Conservation (phyloP, 192 early-diverging fungal genomes). For the Geranomyces michiganensis region DNA sequence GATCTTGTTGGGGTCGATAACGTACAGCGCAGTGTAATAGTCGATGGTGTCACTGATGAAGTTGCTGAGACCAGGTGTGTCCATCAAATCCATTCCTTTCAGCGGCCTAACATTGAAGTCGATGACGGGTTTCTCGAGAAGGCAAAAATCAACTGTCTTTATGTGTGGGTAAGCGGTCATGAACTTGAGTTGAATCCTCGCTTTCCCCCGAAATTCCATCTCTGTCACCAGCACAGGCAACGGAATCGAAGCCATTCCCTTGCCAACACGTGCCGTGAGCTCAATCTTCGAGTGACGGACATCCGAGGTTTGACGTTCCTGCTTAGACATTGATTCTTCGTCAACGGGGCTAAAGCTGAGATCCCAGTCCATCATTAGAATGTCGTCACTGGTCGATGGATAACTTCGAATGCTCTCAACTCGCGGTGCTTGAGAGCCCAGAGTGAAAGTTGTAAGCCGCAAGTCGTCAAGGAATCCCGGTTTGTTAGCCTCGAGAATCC, state of each 20-base stretch:
- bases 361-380: conserved; percentile 84
- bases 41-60: conserved; percentile 56
- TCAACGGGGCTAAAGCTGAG: conserved; percentile 85
- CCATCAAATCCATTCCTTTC: conserved; percentile 73
- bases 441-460: conserved; percentile 48
- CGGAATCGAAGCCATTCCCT: conserved; percentile 80
- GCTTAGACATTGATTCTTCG: conserved; percentile 50
- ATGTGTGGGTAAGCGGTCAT: conserved; percentile 87
- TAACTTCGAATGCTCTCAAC: conserved; percentile 49
- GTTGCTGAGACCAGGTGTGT: conserved; percentile 80
- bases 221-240: conserved; percentile 86
- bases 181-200: conserved; percentile 84
- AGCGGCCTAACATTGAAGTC: conserved; percentile 92
- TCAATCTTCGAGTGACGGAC: conserved; percentile 81
- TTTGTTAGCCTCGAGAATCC: conserved; percentile 71
- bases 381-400: conserved; percentile 41
- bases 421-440: conserved; percentile 52
- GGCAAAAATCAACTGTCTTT: conserved; percentile 78
- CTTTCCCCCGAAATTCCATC: conserved; percentile 70
- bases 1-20: conserved; percentile 69
- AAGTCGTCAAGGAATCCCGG: conserved; percentile 73
- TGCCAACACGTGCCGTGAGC: conserved; percentile 82
- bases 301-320: conserved; percentile 44
- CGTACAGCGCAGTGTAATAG: background rate
- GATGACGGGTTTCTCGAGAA: conserved; percentile 82